Conservation (phyloP, 768 basidiomycete genomes). For the Boletellus ananiceps region DNA sequence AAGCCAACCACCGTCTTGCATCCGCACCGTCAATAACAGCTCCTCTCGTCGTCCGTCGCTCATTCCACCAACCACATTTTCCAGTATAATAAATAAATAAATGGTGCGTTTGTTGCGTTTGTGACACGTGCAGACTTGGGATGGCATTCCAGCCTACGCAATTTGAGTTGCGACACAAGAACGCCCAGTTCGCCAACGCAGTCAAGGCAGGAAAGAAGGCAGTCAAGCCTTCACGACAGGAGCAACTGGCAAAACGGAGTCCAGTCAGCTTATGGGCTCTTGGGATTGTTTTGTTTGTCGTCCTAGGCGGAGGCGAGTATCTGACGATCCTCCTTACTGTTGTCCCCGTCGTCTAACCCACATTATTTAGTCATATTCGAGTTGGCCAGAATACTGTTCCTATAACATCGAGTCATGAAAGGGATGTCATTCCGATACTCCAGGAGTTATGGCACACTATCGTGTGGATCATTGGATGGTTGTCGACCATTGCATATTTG, state of each 20-base stretch:
- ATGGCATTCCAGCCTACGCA: constrained; percentile 55
- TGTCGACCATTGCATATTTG: constrained; percentile 11
- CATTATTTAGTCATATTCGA: constrained; percentile 64
- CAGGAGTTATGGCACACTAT: background rate
- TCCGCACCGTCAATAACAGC: background rate
- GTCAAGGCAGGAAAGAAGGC: constrained; percentile 74
- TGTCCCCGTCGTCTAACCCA: constrained; percentile 8
- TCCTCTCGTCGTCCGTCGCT: constrained; percentile 21
- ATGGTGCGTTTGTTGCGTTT: constrained; percentile 30
- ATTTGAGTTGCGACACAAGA: constrained; percentile 78
- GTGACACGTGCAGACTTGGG: background rate
- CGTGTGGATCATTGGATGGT: constrained; percentile 5
- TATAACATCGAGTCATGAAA: constrained; percentile 32
- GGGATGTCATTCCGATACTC: constrained; percentile 1
- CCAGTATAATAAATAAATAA: background rate
- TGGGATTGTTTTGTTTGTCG: constrained; percentile 69
- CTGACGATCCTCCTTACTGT: background rate
- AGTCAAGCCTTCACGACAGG: constrained; percentile 65
- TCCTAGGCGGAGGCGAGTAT: constrained; percentile 74
- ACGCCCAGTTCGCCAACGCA: constrained; percentile 73
- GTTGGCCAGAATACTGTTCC: constrained; percentile 59
- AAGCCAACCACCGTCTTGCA: background rate
- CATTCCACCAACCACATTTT: constrained; percentile 15
- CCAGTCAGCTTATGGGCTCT: constrained; percentile 75
- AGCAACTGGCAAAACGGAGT: constrained; percentile 64